These are phyloP conservation scores for Pleodorina starrii DNA, from an alignment of 139 green algal genomes.

Conservation along the genomic window DNA sequence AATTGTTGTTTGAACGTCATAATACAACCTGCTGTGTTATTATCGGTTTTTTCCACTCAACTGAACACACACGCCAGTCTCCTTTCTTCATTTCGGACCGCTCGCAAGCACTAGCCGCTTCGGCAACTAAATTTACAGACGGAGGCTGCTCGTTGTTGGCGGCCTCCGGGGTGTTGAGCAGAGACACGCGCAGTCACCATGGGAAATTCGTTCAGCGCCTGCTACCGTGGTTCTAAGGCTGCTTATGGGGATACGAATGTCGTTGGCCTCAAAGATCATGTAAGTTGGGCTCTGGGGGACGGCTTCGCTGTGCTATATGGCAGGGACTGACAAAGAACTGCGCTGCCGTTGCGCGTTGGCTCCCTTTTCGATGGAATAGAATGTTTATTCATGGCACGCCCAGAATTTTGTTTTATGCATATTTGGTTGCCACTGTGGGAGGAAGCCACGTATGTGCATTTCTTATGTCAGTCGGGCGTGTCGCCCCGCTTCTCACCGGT, in stretches of 20 bases:
- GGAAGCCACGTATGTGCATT: not conserved
- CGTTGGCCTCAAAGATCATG: not conserved
- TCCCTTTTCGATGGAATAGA: not conserved
- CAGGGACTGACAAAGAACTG: not conserved
- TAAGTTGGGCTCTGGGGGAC: not conserved
- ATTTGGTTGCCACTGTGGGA: too few species aligned
- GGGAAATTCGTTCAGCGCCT: not conserved
- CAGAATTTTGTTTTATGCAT: too few species aligned
- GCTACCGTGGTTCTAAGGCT: not conserved
- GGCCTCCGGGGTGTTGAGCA: not conserved
- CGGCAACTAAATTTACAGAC: too few species aligned
- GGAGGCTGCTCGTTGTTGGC: not conserved
- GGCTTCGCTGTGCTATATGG: not conserved
- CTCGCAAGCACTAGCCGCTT: too few species aligned
- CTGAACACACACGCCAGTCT: too few species aligned
- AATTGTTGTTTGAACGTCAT: too few species aligned
- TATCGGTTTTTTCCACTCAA: too few species aligned
- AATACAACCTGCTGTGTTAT: too few species aligned
- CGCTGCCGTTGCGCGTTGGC: not conserved
- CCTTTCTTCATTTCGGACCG: too few species aligned
- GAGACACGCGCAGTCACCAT: not conserved
- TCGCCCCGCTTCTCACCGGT: too few species aligned
- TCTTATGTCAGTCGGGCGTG: not conserved
- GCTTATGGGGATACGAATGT: not conserved
- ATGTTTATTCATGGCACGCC: too few species aligned